Evolutionary conservation across 345 rosid species (phyloP).

Genomic region (Corymbia maculata): DNA sequence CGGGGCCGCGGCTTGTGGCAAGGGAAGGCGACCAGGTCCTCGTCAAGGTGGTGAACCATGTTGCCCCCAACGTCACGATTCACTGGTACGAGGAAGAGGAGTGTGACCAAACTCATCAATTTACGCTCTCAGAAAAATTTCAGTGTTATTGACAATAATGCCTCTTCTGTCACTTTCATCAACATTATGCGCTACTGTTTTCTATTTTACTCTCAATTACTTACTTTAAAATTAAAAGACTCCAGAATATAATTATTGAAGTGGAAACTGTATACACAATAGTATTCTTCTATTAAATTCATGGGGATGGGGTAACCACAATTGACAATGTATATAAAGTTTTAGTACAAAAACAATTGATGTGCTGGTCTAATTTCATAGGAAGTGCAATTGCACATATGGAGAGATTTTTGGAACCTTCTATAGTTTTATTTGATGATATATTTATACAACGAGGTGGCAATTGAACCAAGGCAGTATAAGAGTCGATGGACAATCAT

Average conservation of each 20-base stretch:
- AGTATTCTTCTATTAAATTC: not conserved
- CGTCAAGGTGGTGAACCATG: constrained; percentile 39
- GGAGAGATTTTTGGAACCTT: not conserved
- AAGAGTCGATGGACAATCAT: not conserved
- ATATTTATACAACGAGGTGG: not conserved
- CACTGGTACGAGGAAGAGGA: constrained; percentile 27
- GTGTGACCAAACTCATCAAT: not conserved
- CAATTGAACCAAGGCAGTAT: not conserved
- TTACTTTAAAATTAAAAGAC: not conserved
- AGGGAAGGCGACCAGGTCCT: constrained; percentile 51
- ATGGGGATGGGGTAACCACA: not conserved
- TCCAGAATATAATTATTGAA: not conserved
- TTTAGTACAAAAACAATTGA: too few species aligned
- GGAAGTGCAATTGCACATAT: not conserved
- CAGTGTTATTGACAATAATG: not conserved
- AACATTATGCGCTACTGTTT: not conserved
- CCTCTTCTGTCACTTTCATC: not conserved
- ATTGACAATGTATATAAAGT: not conserved
- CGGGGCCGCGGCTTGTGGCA: constrained; percentile 46
- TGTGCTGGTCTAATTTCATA: not conserved
- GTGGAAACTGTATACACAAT: not conserved
- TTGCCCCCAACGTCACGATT: constrained; percentile 34
- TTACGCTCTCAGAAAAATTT: not conserved
- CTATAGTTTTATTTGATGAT: not conserved
- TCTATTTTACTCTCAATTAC: not conserved